Base-by-base conservation (phyloP, 352 stramenopile species). In the Halophytophthora batemanensis region DNA sequence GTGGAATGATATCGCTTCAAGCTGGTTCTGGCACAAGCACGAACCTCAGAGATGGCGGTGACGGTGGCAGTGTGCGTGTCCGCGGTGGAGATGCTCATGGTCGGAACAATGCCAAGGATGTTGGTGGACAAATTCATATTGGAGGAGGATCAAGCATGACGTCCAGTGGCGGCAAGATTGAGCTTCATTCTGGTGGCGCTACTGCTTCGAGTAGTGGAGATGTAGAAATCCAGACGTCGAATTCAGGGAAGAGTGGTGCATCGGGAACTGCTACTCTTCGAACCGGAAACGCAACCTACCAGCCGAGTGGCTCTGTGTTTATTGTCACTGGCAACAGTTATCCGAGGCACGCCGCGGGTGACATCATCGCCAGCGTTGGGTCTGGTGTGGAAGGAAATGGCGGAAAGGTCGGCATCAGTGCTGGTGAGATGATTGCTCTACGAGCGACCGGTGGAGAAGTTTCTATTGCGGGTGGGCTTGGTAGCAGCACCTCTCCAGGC, bases 371-470 rank as follows among this genome's bases (percentile, higher is more conserved):
- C 8, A 71, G 44, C 40, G 85, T 95, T 57, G 95, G 95, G 11
- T 75, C 66, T 36, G 89, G 90, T n/a, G 77, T 87, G 40, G 81
- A 83, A 38, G 82, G 74, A 5, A 81, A 84, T 53, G 95, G 95
- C 40, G 93, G 95, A 17, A 73, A 80, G 48, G 69, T 98, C 35
- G 52, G 52, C 6, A 34, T 98, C 7, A 64, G 52, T 41, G 82
- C 74, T 51, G 82, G 82, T 18, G 70, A 90, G 43, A 82, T 82
- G 36, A 61, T 22, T 17, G 68, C 69, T 18, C 37, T 65, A 18
- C 65, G 62, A 45, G 71, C 63, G 23, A 71, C 54, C 35, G 82
- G 82, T 39, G 82, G 82, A 22, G 47, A 71, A 45, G 64, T 88
- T 25, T 59, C 57, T 45, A 55, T 92, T 35, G 59, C 54, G 7